Base-by-base conservation (phyloP, 176 grass and related monocot species). In the Aegilops sharonensis region DNA sequence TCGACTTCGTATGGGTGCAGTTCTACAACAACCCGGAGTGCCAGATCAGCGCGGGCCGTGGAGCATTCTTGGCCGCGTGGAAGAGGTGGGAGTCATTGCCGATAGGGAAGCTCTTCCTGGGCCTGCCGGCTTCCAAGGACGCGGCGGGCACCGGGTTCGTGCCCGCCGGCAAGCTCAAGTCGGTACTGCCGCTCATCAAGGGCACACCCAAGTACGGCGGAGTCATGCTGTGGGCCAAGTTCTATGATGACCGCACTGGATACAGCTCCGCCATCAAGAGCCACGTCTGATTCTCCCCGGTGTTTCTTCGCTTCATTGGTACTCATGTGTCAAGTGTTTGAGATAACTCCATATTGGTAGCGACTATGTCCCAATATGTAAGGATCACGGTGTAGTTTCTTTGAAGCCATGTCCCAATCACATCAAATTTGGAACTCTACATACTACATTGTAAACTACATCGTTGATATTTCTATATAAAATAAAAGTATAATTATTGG, bases 1-100 rank as follows among this genome's bases (percentile, higher is more conserved):
- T 97, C 70, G 89, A 97, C 89, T 95, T 91, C 87, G 91, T 97
- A 21, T 97, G 95, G 95, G 87, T 97, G 54, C 95, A 97, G 87
- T 97, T 97, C 72, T 97, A 93, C 92, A 95, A 95, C 79, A 95
- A 95, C 74, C 80, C 57, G 14, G 21, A n/a, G 65, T 93, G 91
- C 77, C 75, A 95, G 68, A 65, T 91, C 36, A 68, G 27, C 24
- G 42, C 86, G 1, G 79, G 79, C 0, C 68, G 40, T 17, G 56
- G 1, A 1, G 87, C 80, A 42, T 88, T 95, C 35, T 4, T 89
- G 66, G 87, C 56, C 80, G 86, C 93, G 1, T 95, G 90, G 93
- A 90, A 84, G 11, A 84, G 29, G 30, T 95, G 93, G 93, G 89
- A 77, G 42, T 92, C 90, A 29, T 57, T 95, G 76, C 77, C 90